Conservation (phyloP, 768 basidiomycete species). For the Russula foetens region DNA sequence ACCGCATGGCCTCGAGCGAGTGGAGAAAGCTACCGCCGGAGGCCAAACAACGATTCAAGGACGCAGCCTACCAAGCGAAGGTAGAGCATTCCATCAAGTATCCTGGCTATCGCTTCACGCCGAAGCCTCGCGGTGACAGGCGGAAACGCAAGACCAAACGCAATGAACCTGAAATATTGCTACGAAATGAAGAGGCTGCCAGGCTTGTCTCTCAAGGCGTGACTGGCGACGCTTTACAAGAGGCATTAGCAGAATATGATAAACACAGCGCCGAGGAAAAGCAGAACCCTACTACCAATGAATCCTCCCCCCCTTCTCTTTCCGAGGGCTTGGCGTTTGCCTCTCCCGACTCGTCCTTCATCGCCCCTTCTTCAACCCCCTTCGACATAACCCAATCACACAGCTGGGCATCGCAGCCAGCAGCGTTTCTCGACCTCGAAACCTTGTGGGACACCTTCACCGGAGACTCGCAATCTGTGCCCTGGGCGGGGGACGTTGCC, state of each 20-base stretch:
- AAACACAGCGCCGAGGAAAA: neutral
- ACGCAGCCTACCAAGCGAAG: conserved; percentile 20
- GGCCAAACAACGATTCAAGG: conserved; percentile 20
- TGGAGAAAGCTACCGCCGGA: conserved; percentile 22
- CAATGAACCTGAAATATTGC: conserved; percentile 12
- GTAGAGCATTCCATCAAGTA: conserved; percentile 21
- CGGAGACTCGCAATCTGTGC: neutral
- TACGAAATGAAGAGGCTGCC: conserved; percentile 11
- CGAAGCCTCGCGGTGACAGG: conserved; percentile 6
- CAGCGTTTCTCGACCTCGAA: neutral
- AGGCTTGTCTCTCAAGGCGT: conserved; percentile 10
- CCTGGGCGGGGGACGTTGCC: neutral
- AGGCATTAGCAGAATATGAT: conserved; percentile 6
- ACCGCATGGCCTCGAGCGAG: conserved; percentile 21
- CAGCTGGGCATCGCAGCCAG: neutral
- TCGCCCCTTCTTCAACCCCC: neutral
- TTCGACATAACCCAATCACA: neutral
- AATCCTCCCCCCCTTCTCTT: neutral
- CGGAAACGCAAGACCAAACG: conserved; percentile 12
- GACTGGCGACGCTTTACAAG: conserved; percentile 4
- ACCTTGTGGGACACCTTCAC: neutral
- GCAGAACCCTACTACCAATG: neutral
- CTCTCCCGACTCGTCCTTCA: neutral
- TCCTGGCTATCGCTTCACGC: conserved; percentile 22
- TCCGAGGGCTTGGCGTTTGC: neutral